Evolutionary conservation across 2,329 filamentous ascomycete genomes (phyloP).

Genomic region (Ascochyta clinopodiicola): DNA sequence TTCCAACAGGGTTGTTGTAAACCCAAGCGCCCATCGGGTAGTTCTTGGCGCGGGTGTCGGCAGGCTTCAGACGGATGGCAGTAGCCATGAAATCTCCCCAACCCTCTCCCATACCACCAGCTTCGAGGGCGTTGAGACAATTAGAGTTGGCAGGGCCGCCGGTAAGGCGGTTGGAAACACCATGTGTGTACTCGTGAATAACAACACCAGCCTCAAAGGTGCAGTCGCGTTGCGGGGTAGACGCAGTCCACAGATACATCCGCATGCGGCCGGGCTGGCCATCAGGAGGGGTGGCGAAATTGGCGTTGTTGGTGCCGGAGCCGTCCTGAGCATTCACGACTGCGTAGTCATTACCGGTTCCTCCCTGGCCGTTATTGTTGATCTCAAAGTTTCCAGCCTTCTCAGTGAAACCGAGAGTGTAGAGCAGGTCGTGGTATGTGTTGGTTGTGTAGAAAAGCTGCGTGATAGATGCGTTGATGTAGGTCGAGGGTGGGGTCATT

Average conservation of each 20-base stretch:
- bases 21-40: conserved; percentile 62
- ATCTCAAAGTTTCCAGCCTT: conserved; percentile 65
- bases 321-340: conserved; percentile 66
- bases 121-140: conserved; percentile 57
- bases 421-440: conserved; percentile 65
- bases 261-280: conserved; percentile 59
- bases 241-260: conserved; percentile 64
- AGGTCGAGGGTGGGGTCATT: conserved; percentile 42
- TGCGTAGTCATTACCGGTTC: conserved; percentile 60
- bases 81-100: conserved; percentile 65
- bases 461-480: conserved; percentile 62
- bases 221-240: conserved; percentile 59
- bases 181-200: conserved; percentile 58
- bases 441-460: conserved; percentile 69
- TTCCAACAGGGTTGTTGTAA: conserved; percentile 52
- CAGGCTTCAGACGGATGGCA: conserved; percentile 56
- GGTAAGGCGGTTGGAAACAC: conserved; percentile 64
- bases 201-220: conserved; percentile 67
- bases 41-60: conserved; percentile 55
- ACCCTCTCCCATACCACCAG: conserved; percentile 65
- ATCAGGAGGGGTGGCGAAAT: conserved; percentile 59
- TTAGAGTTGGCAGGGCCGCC: conserved; percentile 62
- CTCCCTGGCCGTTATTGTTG: conserved; percentile 63
- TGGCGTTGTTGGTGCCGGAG: conserved; percentile 61
- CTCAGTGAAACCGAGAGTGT: conserved; percentile 65